These are phyloP conservation scores for Nannizziopsis arthrosporioides DNA, from an alignment of 2,329 filamentous ascomycete genomes.

Conservation along the genomic window DNA sequence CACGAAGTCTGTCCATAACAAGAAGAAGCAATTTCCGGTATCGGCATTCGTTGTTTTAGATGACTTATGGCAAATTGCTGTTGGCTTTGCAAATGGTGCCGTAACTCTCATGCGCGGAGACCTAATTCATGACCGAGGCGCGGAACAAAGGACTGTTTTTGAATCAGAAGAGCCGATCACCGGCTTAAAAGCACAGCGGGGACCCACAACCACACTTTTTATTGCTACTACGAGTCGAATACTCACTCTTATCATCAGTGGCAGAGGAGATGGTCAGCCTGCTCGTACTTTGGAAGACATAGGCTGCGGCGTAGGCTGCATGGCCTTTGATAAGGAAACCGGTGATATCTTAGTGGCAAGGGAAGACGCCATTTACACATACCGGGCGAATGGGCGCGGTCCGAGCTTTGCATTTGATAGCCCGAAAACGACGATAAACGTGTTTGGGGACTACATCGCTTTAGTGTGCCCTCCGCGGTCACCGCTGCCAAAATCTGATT, in stretches of 20 bases:
- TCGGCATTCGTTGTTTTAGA: conserved; percentile 80
- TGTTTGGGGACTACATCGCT: conserved; percentile 76
- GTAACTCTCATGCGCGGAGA: conserved; percentile 91
- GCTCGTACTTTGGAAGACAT: conserved; percentile 79
- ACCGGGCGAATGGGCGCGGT: conserved; percentile 71
- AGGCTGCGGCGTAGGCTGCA: conserved; percentile 87
- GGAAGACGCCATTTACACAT: conserved; percentile 93
- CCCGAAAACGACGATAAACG: conserved; percentile 67
- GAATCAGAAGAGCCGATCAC: conserved; percentile 96
- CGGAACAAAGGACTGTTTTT: conserved; percentile 86
- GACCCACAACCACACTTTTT: conserved; percentile 63
- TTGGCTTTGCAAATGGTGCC: conserved; percentile 90
- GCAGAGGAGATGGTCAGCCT: conserved; percentile 77
- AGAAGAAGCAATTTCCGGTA: conserved; percentile 85
- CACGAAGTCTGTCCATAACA: conserved; percentile 76
- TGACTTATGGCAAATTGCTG: conserved; percentile 81
- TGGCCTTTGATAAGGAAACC: conserved; percentile 69
- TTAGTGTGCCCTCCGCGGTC: conserved; percentile 68
- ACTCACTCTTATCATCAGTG: conserved; percentile 73
- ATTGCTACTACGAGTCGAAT: conserved; percentile 85
- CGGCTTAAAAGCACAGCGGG: conserved; percentile 64
- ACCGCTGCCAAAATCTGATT: conserved; percentile 44
- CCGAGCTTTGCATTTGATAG: conserved; percentile 86
- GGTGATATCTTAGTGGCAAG: conserved; percentile 84
- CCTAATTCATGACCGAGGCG: conserved; percentile 85